These are phyloP conservation scores for Heliamphora exappendiculata DNA, from an alignment of 148 eudicot species.

Conservation along the genomic window DNA sequence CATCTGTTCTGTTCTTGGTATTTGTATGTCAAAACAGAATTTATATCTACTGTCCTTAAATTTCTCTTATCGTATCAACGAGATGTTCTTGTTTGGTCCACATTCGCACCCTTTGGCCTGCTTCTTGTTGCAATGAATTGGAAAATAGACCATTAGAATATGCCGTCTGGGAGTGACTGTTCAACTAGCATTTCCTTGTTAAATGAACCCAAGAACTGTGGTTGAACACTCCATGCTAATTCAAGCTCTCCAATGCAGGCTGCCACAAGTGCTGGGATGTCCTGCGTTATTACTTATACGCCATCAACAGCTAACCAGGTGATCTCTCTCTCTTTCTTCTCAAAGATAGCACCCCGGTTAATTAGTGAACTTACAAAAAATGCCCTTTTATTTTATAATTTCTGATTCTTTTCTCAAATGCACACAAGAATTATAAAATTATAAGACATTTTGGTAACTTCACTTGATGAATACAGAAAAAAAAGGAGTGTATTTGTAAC, in stretches of 20 bases:
- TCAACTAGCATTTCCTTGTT: not conserved
- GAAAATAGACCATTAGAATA: not conserved
- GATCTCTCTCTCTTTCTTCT: not conserved
- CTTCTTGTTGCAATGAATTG: not conserved
- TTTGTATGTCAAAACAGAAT: not conserved
- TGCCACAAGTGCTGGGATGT: constrained; percentile 88
- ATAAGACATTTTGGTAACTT: too few relatives aligned
- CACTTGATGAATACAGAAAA: too few relatives aligned
- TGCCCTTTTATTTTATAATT: too few relatives aligned
- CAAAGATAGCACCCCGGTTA: too few relatives aligned
- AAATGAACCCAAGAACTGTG: not conserved
- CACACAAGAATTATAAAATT: too few relatives aligned
- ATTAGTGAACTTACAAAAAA: too few relatives aligned
- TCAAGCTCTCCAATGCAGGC: constrained; percentile 44
- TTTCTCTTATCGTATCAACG: not conserved
- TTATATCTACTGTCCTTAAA: not conserved
- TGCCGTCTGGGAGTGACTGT: not conserved
- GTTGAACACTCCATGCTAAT: too few relatives aligned
- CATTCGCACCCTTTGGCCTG: not conserved
- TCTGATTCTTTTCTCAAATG: too few relatives aligned
- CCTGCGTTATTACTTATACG: constrained; percentile 79
- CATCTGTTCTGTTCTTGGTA: not conserved
- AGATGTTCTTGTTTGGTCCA: not conserved
- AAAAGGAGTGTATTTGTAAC: too few relatives aligned
- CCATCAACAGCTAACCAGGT: constrained; percentile 89